Evolutionary conservation across 1,139 yeast species (phyloP).

Genomic region (Taphrina pruni): DNA sequence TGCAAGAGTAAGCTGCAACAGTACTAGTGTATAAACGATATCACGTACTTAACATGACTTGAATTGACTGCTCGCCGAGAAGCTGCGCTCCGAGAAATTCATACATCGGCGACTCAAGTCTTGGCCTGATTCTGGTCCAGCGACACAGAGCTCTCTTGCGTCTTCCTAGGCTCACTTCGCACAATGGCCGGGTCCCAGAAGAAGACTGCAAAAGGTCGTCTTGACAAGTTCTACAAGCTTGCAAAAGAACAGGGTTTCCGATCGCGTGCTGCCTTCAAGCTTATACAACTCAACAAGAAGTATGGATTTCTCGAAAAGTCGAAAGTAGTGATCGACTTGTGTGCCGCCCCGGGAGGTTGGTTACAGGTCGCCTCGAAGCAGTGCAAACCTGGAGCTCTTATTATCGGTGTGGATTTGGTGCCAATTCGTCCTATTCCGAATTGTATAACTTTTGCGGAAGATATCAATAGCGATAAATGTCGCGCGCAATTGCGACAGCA

Average conservation of each 20-base stretch:
- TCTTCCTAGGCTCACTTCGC: too few species aligned
- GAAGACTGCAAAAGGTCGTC: conserved; percentile 64
- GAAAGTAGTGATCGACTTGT: conserved; percentile 94
- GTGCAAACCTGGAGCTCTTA: conserved; percentile 89
- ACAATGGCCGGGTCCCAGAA: conserved; percentile 34
- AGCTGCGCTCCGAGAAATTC: too few species aligned
- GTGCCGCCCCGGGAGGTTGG: conserved; percentile 94
- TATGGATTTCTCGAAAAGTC: conserved; percentile 92
- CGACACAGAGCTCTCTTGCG: too few species aligned
- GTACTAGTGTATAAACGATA: too few species aligned
- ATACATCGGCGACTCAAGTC: too few species aligned
- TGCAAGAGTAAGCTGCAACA: neutral
- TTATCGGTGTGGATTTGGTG: conserved; percentile 96
- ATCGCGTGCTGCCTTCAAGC: conserved; percentile 97
- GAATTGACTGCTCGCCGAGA: too few species aligned
- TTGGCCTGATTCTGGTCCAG: too few species aligned
- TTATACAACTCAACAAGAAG: conserved; percentile 92
- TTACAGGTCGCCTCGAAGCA: conserved; percentile 96
- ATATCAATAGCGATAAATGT: conserved; percentile 97
- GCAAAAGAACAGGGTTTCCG: conserved; percentile 95
- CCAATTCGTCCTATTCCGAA: conserved; percentile 95
- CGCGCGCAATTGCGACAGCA: conserved; percentile 90
- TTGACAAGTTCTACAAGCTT: conserved; percentile 91
- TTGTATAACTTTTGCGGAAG: conserved; percentile 91
- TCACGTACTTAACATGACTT: too few species aligned